Percentiles rank a stretch among this genome's conserved stretches.
Evolutionary conservation across 108 stramenopile species (phyloP).

Genomic region (Fistulifera pelliculosa): DNA sequence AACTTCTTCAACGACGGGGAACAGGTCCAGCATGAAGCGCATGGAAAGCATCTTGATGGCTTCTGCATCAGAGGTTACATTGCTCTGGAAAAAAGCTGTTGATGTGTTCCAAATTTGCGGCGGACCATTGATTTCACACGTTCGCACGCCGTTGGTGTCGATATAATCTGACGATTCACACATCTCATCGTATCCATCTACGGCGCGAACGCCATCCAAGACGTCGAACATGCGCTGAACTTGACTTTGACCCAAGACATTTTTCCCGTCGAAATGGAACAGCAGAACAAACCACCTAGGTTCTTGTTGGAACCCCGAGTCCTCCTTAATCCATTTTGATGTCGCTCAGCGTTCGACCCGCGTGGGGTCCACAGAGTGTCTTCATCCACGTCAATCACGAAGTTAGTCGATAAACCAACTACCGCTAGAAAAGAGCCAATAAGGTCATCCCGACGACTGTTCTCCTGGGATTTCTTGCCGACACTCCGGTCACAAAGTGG

Average conservation of each 20-base stretch:
- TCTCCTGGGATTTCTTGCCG: constrained; percentile 8
- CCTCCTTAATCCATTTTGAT: constrained; percentile 14
- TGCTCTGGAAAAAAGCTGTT: constrained; percentile 1
- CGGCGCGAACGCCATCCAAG: constrained; percentile 9
- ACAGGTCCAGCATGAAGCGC: constrained; percentile 3
- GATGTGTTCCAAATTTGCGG: constrained; percentile 14
- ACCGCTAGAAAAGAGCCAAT: constrained; percentile 6
- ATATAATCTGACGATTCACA: constrained; percentile 2
- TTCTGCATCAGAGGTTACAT: constrained; percentile 1
- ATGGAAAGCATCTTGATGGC: constrained; percentile 8
- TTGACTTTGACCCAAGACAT: constrained; percentile 9
- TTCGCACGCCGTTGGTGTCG: constrained; percentile 4
- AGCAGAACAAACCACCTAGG: constrained; percentile 6
- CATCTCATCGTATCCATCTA: constrained; percentile 10
- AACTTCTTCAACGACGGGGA: not conserved
- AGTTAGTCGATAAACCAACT: constrained; percentile 20
- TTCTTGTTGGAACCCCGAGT: not conserved
- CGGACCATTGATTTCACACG: constrained; percentile 8
- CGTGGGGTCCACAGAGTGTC: constrained; percentile 15
- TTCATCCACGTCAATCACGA: constrained; percentile 15
- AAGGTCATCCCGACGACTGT: constrained; percentile 2
- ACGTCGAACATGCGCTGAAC: constrained; percentile 8
- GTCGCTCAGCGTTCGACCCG: not conserved
- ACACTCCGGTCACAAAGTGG: not conserved
- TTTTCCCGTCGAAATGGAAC: constrained; percentile 10